Percentiles rank a stretch among this genome's conserved stretches.
These are phyloP conservation scores for Shiraia sp. DNA, from an alignment of 2,329 filamentous ascomycete genomes.

Conservation along the genomic window DNA sequence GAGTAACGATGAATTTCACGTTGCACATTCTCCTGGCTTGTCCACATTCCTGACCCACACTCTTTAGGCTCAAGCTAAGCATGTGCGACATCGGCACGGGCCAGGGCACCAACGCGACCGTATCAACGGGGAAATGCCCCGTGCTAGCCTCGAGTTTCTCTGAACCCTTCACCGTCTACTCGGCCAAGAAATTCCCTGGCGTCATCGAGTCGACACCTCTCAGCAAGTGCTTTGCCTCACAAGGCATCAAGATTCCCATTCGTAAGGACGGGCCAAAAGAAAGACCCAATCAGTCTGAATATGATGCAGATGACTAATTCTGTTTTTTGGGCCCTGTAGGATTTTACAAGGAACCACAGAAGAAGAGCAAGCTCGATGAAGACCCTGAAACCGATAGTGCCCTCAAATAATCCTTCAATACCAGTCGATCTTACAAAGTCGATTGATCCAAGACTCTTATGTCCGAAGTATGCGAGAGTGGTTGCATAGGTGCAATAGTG, in stretches of 20 bases:
- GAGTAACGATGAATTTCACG: no score
- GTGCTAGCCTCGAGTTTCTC: slow-evolving; percentile 86
- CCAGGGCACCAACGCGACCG: slow-evolving; percentile 55
- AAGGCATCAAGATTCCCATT: slow-evolving; percentile 97
- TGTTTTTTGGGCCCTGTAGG: no score
- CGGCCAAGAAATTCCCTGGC: slow-evolving; percentile 96
- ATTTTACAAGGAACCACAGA: no score
- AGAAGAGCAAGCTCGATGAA: no score
- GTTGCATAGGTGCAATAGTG: no score
- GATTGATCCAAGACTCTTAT: no score
- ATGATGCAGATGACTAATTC: slow-evolving; percentile 45
- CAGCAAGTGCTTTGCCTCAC: slow-evolving; percentile 89
- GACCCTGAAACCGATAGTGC: no score
- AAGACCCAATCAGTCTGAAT: slow-evolving; percentile 49
- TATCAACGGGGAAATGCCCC: slow-evolving; percentile 77
- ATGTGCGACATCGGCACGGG: slow-evolving; percentile 81
- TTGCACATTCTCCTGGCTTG: slow-evolving; percentile 10
- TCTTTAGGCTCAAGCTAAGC: slow-evolving; percentile 64
- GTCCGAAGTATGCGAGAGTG: no score
- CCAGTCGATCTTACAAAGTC: no score
- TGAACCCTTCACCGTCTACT: slow-evolving; percentile 89
- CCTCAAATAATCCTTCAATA: no score
- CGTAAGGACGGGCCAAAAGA: slow-evolving; percentile 74
- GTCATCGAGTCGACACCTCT: slow-evolving; percentile 91
- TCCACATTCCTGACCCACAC: no score